These are phyloP conservation scores for Aegilops speltoides DNA, from an alignment of 176 grass and related monocot species.

Conservation along the genomic window DNA sequence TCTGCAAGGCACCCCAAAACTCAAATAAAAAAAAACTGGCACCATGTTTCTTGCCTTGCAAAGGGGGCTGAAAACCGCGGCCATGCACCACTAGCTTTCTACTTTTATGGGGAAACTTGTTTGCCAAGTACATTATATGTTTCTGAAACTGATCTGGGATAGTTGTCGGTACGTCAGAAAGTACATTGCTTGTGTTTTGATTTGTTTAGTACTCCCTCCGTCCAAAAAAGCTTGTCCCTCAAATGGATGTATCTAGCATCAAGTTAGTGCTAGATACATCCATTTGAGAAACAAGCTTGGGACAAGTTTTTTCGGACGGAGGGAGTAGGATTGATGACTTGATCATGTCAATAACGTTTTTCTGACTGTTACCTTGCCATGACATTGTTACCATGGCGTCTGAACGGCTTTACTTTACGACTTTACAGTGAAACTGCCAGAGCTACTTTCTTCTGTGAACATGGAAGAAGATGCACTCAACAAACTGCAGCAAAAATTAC, in stretches of 20 bases:
- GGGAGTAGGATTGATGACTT: not conserved
- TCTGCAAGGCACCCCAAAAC: not conserved
- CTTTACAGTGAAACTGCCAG: conserved; percentile 87
- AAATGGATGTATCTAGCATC: too few relatives aligned
- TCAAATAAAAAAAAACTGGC: too few relatives aligned
- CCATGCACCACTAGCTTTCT: not conserved
- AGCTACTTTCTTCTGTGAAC: conserved; percentile 80
- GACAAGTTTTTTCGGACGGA: too few relatives aligned
- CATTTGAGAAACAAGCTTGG: too few relatives aligned
- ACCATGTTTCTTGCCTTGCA: not conserved
- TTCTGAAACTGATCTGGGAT: not conserved
- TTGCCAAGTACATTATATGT: not conserved
- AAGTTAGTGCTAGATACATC: too few relatives aligned
- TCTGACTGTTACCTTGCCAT: not conserved
- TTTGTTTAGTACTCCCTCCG: not conserved
- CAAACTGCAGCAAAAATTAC: conserved; percentile 77
- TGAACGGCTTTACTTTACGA: conserved; percentile 1
- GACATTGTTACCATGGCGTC: not conserved
- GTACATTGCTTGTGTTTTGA: not conserved
- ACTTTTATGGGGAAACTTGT: not conserved
- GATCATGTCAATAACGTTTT: not conserved
- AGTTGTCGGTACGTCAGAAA: not conserved
- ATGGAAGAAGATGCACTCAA: conserved; percentile 87
- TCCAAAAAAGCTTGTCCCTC: too few relatives aligned
- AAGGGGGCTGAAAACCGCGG: not conserved